Evolutionary conservation across 2,329 filamentous ascomycete genomes (phyloP).

Genomic region (Coccinonectria pachysandricola): DNA sequence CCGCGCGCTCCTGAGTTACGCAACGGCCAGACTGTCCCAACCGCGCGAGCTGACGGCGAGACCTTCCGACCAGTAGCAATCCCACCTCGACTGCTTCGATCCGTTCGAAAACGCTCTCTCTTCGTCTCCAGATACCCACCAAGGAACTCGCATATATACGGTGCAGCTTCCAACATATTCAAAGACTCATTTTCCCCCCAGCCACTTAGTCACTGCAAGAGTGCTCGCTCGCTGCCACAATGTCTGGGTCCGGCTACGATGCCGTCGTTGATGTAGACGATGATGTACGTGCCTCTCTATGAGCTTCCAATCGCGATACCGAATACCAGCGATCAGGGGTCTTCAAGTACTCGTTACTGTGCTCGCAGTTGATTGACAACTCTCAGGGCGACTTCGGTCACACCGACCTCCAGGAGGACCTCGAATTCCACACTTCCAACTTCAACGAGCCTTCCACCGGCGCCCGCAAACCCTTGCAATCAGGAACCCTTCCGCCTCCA

Average conservation of each 20-base stretch:
- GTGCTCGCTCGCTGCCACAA: too few species aligned
- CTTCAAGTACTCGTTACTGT: too few species aligned
- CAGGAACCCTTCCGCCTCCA: slow-evolving; percentile 47
- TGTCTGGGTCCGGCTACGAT: slow-evolving; percentile 87
- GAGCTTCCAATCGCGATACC: slow-evolving; percentile 7
- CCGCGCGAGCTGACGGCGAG: not conserved
- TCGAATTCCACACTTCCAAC: slow-evolving; percentile 94
- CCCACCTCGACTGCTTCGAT: too few species aligned
- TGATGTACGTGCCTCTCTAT: slow-evolving; percentile 48
- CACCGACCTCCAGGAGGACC: slow-evolving; percentile 95
- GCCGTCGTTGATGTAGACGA: slow-evolving; percentile 96
- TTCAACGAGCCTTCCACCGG: slow-evolving; percentile 53
- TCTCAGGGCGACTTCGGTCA: slow-evolving; percentile 87
- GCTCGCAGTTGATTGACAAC: too few species aligned
- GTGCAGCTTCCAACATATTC: too few species aligned
- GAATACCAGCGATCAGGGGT: too few species aligned
- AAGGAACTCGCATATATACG: too few species aligned
- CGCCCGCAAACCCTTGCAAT: slow-evolving; percentile 36
- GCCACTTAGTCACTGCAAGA: too few species aligned
- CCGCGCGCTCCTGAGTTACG: slow-evolving; percentile 5
- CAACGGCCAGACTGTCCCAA: not conserved
- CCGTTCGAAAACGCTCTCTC: too few species aligned
- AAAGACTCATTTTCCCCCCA: too few species aligned
- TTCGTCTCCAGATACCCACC: too few species aligned
- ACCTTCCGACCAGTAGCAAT: not conserved